phyloP scores from a whole-genome alignment of 2,329 filamentous ascomycete genomes.

The Monilinia aucupariae region DNA sequence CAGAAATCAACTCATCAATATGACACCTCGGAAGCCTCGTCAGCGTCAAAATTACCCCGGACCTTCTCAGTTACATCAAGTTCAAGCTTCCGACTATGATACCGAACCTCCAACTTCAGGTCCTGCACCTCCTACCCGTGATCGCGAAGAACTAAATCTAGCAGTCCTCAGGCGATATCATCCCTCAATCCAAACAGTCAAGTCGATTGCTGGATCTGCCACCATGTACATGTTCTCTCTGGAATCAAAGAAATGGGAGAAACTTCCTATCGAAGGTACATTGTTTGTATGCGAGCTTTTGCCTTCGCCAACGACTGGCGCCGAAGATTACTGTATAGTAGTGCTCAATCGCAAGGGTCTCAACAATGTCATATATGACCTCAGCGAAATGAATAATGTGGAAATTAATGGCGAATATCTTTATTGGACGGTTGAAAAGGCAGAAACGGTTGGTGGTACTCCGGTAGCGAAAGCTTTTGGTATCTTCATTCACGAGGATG shows the following conservation, averaged over 20 bases:
- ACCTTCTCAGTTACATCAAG: constrained; percentile 29
- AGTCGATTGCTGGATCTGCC: constrained; percentile 77
- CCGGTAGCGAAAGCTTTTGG: constrained; percentile 41
- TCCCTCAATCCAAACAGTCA: constrained; percentile 65
- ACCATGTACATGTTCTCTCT: constrained; percentile 77
- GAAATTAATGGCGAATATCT: constrained; percentile 56
- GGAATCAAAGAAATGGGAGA: constrained; percentile 68
- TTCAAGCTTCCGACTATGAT: constrained; percentile 50
- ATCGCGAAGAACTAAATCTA: constrained; percentile 83
- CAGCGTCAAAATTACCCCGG: constrained; percentile 34
- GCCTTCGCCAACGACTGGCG: constrained; percentile 36
- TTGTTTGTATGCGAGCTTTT: constrained; percentile 75
- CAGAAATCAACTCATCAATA: constrained; percentile 19
- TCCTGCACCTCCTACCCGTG: constrained; percentile 42
- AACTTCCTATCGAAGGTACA: constrained; percentile 77
- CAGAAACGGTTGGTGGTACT: constrained; percentile 11
- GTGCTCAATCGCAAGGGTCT: constrained; percentile 67
- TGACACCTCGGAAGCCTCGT: constrained; percentile 39
- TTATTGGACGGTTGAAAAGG: constrained; percentile 37
- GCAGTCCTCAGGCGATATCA: constrained; percentile 77
- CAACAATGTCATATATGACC: constrained; percentile 63
- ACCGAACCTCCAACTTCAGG: constrained; percentile 41
- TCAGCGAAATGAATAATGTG: constrained; percentile 56
- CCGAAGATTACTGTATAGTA: constrained; percentile 53
- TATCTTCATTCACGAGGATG: constrained; percentile 51